Conservation (phyloP, 2,329 filamentous ascomycete genomes). For the Xylaria sp. region DNA sequence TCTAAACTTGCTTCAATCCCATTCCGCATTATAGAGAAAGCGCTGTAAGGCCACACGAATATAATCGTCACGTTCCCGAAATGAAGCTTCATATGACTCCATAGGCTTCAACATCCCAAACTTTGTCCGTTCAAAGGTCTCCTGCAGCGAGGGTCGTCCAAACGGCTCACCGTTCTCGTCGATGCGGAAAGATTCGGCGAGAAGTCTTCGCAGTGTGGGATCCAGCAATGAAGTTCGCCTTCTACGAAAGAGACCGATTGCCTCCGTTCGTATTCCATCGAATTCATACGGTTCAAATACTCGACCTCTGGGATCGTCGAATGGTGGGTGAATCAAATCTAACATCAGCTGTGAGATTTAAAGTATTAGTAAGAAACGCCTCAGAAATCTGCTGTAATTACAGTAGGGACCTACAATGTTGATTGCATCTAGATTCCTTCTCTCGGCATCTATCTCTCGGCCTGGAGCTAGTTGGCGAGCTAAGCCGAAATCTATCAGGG, state of each 20-base stretch:
- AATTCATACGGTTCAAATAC: not conserved
- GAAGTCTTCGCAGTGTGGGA: constrained; percentile 3
- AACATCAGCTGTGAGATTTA: not conserved
- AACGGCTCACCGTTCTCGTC: not conserved
- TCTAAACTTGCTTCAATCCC: too few species aligned
- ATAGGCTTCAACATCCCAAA: not conserved
- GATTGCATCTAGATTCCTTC: not conserved
- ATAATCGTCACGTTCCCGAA: not conserved
- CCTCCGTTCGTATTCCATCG: constrained; percentile 1
- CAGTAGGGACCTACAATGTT: not conserved
- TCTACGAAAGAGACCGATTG: not conserved
- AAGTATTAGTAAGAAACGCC: not conserved
- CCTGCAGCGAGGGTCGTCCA: not conserved
- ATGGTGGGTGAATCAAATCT: not conserved
- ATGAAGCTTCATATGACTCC: not conserved
- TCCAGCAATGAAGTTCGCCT: not conserved
- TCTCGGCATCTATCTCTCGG: not conserved
- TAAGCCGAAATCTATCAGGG: constrained; percentile 20
- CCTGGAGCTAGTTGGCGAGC: not conserved
- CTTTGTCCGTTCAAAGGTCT: constrained; percentile 2
- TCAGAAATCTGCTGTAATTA: not conserved
- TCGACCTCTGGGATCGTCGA: not conserved
- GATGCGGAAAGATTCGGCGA: constrained; percentile 1
- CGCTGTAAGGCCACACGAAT: not conserved
- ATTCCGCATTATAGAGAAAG: not conserved